Evolutionary conservation across 108 stramenopile species (phyloP).

Genomic region (Cyclotella atomus): DNA sequence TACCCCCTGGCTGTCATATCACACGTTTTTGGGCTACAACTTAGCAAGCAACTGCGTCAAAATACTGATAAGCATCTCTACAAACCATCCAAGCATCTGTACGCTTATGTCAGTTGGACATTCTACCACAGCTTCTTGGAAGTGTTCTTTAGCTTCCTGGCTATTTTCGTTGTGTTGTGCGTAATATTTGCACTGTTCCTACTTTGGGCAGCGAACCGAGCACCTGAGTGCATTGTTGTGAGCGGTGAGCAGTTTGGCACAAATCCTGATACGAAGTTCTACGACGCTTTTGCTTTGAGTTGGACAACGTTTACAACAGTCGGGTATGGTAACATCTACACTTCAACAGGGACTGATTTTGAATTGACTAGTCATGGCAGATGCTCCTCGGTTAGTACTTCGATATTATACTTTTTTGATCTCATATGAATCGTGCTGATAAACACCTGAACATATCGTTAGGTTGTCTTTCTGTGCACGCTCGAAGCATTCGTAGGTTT

Average conservation of each 20-base stretch:
- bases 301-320: constrained; percentile 85
- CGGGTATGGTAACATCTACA: constrained; percentile 74
- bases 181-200: constrained; percentile 33
- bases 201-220: constrained; percentile 5
- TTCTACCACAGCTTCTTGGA: constrained; percentile 24
- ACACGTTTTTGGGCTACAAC: neutral
- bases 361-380: constrained; percentile 1
- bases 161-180: constrained; percentile 22
- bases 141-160: constrained; percentile 37
- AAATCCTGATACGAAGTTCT: constrained; percentile 44
- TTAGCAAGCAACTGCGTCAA: neutral
- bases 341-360: constrained; percentile 62
- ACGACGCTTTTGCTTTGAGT: constrained; percentile 80
- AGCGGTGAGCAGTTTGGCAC: constrained; percentile 37
- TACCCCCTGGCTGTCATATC: neutral
- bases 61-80: constrained; percentile 31
- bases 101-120: constrained; percentile 48
- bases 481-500: constrained; percentile 79
- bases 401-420: neutral
- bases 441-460: too few species aligned
- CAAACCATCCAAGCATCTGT: constrained; percentile 26
- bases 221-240: constrained; percentile 42
- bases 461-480: constrained; percentile 69
- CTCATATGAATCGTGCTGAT: too few species aligned
- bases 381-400: neutral